Evolutionary conservation across 2,329 filamentous ascomycete genomes (phyloP).

Genomic region (Fusarium sp.): DNA sequence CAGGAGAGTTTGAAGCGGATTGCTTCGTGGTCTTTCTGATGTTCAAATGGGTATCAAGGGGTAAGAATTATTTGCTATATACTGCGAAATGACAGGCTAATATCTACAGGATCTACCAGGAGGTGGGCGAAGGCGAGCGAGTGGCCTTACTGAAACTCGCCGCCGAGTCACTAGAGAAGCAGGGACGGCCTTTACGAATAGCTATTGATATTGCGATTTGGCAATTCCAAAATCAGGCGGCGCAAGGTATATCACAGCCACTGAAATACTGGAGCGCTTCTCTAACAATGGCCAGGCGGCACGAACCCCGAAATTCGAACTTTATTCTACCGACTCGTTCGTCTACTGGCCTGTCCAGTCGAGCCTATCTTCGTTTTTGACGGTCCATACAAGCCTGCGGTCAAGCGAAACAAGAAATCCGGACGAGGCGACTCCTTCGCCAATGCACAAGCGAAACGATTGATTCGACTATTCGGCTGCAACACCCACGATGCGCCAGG

Average conservation of each 20-base stretch:
- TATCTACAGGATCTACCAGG: slow-evolving; percentile 80
- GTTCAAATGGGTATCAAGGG: slow-evolving; percentile 73
- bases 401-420: slow-evolving; percentile 88
- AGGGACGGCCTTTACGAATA: slow-evolving; percentile 80
- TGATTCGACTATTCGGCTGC: slow-evolving; percentile 88
- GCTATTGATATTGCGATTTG: slow-evolving; percentile 97
- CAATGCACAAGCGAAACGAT: slow-evolving; percentile 81
- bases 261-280: not conserved
- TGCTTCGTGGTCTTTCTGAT: slow-evolving; percentile 15
- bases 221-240: slow-evolving; percentile 93
- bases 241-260: slow-evolving; percentile 65
- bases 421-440: slow-evolving; percentile 74
- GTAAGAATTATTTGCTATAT: slow-evolving; percentile 49
- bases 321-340: slow-evolving; percentile 89
- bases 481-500: slow-evolving; percentile 87
- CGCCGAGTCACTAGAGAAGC: slow-evolving; percentile 77
- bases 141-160: slow-evolving; percentile 86
- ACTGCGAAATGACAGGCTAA: not conserved
- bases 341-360: slow-evolving; percentile 80
- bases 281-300: slow-evolving; percentile 66
- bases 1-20: slow-evolving; percentile 2
- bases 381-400: slow-evolving; percentile 83
- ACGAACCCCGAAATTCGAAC: slow-evolving; percentile 91
- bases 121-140: slow-evolving; percentile 84
- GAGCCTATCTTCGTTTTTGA: slow-evolving; percentile 93